Conservation (phyloP, 257 asterid genomes). For the Lithospermum erythrorhizon region DNA sequence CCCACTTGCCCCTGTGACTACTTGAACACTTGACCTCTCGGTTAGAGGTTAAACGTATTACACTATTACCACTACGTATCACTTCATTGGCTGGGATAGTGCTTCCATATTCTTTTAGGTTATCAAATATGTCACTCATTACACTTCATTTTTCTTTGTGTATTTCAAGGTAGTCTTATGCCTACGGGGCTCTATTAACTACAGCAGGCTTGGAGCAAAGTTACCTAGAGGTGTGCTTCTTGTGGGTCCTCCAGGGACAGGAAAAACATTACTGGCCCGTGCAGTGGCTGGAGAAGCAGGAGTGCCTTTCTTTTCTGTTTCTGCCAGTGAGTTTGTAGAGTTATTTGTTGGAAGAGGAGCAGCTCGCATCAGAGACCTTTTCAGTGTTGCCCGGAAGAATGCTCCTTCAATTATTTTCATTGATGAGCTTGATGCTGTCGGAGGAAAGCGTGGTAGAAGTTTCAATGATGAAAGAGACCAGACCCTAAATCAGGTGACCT, state of each 20-base stretch:
- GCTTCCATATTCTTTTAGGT: too few species aligned
- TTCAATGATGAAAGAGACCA: conserved; percentile 98
- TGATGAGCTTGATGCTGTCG: conserved; percentile 97
- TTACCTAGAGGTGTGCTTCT: conserved; percentile 89
- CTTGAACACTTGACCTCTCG: too few species aligned
- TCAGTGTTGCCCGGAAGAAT: conserved; percentile 72
- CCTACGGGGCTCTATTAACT: conserved; percentile 82
- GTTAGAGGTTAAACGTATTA: too few species aligned
- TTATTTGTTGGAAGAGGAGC: conserved; percentile 97
- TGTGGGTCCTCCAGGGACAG: conserved; percentile 98
- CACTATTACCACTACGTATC: too few species aligned
- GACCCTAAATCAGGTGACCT: conserved; percentile 76
- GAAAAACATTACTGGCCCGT: conserved; percentile 89
- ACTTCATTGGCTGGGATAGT: too few species aligned
- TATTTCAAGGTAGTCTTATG: conserved; percentile 64
- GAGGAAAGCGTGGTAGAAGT: conserved; percentile 94
- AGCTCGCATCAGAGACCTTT: conserved; percentile 88
- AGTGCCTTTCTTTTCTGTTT: conserved; percentile 87
- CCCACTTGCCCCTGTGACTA: too few species aligned
- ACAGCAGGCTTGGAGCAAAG: conserved; percentile 87
- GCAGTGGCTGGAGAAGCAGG: conserved; percentile 99
- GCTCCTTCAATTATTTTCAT: conserved; percentile 92
- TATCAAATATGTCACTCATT: not conserved
- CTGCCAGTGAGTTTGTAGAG: conserved; percentile 98
- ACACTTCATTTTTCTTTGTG: conserved; percentile 6